Conservation (phyloP, 495 filamentous ascomycete genomes). For the Physcia stellaris region DNA sequence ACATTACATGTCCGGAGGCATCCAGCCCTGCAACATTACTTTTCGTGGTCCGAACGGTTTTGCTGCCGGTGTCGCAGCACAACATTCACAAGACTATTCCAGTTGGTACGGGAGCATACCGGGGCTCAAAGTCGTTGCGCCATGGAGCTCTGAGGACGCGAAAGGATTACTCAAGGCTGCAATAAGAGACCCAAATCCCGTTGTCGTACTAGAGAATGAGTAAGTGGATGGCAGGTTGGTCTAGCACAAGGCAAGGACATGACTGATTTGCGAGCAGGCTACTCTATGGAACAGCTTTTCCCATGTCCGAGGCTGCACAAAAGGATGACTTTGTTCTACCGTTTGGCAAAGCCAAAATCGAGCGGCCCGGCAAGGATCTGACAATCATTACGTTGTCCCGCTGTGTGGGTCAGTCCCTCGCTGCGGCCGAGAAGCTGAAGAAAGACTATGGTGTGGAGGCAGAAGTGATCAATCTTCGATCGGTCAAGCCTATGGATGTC, state of each 20-base stretch:
- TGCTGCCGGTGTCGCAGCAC: slow-evolving; percentile 85
- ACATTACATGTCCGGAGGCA: slow-evolving; percentile 99
- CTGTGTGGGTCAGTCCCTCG: slow-evolving; percentile 83
- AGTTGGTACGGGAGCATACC: slow-evolving; percentile 98
- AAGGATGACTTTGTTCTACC: slow-evolving; percentile 91
- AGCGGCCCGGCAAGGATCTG: slow-evolving; percentile 87
- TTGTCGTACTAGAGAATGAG: slow-evolving; percentile 93
- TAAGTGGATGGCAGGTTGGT: slow-evolving; percentile 22
- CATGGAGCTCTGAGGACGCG: slow-evolving; percentile 94
- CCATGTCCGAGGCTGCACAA: slow-evolving; percentile 91
- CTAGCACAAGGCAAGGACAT: slow-evolving; percentile 2
- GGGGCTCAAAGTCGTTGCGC: slow-evolving; percentile 88
- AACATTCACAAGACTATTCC: slow-evolving; percentile 97
- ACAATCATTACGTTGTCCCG: slow-evolving; percentile 91
- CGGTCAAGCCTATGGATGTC: slow-evolving; percentile 89
- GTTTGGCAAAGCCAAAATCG: slow-evolving; percentile 97
- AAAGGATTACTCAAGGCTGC: slow-evolving; percentile 96
- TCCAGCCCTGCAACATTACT: slow-evolving; percentile 98
- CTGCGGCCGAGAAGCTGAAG: slow-evolving; percentile 79
- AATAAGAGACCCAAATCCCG: slow-evolving; percentile 95
- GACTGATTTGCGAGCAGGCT: slow-evolving; percentile 36
- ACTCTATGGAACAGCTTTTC: slow-evolving; percentile 85
- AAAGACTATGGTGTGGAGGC: slow-evolving; percentile 90
- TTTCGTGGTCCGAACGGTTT: slow-evolving; percentile 99
- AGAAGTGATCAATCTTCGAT: slow-evolving; percentile 96